Conservation (phyloP, 2,329 filamentous ascomycete genomes). For the Alternaria gansuensis region DNA sequence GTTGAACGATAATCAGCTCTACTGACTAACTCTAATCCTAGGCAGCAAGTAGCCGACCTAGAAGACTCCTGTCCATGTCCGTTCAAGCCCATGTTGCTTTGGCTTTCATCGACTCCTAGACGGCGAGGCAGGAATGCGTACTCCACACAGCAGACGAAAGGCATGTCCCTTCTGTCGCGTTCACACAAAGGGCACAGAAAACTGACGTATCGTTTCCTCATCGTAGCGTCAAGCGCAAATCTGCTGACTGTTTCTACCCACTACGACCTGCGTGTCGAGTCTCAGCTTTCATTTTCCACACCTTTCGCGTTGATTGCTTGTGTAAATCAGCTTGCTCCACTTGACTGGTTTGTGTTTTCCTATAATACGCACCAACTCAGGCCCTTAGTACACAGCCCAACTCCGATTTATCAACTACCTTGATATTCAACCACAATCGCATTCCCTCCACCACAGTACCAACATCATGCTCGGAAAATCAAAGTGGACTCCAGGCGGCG, state of each 20-base stretch:
- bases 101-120: background rate
- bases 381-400: background rate
- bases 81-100: no score
- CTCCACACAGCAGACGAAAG: background rate
- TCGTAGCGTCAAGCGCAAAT: background rate
- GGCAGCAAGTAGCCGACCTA: background rate
- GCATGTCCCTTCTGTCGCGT: background rate
- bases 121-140: background rate
- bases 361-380: background rate
- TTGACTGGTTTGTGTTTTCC: background rate
- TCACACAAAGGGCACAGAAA: background rate
- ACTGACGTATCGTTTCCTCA: background rate
- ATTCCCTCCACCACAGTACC: background rate
- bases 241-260: background rate
- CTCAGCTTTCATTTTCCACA: background rate
- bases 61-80: background rate
- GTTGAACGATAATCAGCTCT: background rate
- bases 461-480: background rate
- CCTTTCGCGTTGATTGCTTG: background rate
- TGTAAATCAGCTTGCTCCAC: background rate
- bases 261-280: background rate
- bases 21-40: background rate
- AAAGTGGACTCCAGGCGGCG: conserved; percentile 1
- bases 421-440: background rate
- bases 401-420: background rate